Evolutionary conservation across 495 filamentous ascomycete species (phyloP), one percentile per base, ranked within the genome.

Genomic region (Penicillium maclennaniae): DNA sequence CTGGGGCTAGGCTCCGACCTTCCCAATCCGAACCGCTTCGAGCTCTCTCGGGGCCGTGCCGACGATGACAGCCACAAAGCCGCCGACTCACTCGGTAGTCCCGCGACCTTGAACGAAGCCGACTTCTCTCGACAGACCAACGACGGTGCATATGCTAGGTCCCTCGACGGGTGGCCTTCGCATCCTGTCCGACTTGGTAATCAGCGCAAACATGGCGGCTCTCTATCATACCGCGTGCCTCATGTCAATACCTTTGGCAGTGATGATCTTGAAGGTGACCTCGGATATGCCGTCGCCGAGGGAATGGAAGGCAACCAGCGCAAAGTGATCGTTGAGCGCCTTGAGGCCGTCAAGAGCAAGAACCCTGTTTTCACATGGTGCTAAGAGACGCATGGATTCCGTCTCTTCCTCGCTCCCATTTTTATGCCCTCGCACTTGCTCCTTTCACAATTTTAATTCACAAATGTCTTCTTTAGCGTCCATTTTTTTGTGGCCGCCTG

Each of bases 281-380:
- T 98, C 21, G 93, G 93, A 6, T 97, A 95, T 69, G 90, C 91
- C 8, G 95, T 89, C 10, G 92, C 91, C 1, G 87, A 88, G 66
- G 95, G 85, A n/a, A 88, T 91, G 86, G 91, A 96, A 66, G 87
- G 89, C 3, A 87, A 88, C 49, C 82, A 86, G 67, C 81, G 91
- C 53, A 92, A 91, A 70, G 95, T 98, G 38, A 97, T 97, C 77
- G 92, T 97, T 37, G 93, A 98, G 75, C 75, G 93, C 60, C 66
- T 98, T 47, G 93, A 97, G 75, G 87, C 91, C 44, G 92, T 98
- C 27, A 97, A 97, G 76, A 87, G 83, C 68, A 89, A 86, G 69
- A 93, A 95, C 68, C 93, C 93, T 15, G 89, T 98, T 14, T 98
- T 98, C 71, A 96, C 88, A 37, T 98, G 93, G 90, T 98, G 95